Evolutionary conservation across 2,329 filamentous ascomycete genomes (phyloP).

Genomic region (Trichoderma citrinoviride): DNA sequence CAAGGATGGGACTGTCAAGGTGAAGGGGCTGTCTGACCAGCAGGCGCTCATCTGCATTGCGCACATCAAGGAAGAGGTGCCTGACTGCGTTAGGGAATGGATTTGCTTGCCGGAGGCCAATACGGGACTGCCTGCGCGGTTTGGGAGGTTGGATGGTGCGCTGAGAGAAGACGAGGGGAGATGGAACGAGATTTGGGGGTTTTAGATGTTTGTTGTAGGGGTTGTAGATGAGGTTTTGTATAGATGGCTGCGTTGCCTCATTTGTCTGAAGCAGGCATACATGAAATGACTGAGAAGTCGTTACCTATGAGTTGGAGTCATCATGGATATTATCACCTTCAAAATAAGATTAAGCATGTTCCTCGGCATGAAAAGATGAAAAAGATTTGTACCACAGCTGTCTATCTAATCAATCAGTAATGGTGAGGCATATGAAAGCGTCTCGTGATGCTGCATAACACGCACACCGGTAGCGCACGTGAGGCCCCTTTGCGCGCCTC

Average conservation of each 20-base stretch:
- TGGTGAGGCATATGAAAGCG: not conserved
- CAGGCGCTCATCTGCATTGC: slow-evolving; percentile 92
- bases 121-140: slow-evolving; percentile 57
- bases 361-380: too few species aligned
- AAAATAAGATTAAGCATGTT: too few species aligned
- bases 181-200: slow-evolving; percentile 67
- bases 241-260: not conserved
- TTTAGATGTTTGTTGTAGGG: slow-evolving; percentile 19
- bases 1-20: slow-evolving; percentile 44
- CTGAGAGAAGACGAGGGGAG: slow-evolving; percentile 54
- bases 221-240: not conserved
- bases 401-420: too few species aligned
- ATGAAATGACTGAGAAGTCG: not conserved
- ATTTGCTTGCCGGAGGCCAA: slow-evolving; percentile 79
- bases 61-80: slow-evolving; percentile 87
- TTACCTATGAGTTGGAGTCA: not conserved
- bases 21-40: slow-evolving; percentile 62
- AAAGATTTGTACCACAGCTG: too few species aligned
- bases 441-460: not conserved
- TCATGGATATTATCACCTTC: too few species aligned
- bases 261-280: not conserved
- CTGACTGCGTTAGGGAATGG: slow-evolving; percentile 78
- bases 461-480: not conserved
- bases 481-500: not conserved
- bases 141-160: slow-evolving; percentile 62